These are phyloP conservation scores for Colletotrichum filicis DNA, from an alignment of 2,329 filamentous ascomycete genomes.

Conservation along the genomic window DNA sequence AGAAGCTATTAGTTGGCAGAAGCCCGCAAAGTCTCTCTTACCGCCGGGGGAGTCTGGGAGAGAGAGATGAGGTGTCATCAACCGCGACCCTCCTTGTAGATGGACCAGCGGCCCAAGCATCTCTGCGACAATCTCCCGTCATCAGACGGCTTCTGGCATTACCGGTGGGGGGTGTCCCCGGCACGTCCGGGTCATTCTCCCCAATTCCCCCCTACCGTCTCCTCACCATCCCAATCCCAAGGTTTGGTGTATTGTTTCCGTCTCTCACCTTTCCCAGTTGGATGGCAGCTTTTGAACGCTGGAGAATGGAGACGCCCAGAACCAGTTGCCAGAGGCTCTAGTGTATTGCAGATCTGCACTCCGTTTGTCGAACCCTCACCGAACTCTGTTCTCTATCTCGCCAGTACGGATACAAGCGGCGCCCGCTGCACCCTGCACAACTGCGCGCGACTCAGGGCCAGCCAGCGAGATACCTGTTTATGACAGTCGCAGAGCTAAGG, in stretches of 20 bases:
- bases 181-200: not conserved
- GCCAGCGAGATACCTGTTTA: too few species aligned
- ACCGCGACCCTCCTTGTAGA: not conserved
- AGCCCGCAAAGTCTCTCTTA: not conserved
- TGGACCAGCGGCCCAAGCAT: slow-evolving; percentile 4
- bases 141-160: slow-evolving; percentile 30
- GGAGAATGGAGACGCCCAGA: not conserved
- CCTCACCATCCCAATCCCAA: not conserved
- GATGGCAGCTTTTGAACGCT: not conserved
- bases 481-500: too few species aligned
- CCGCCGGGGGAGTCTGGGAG: not conserved
- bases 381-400: not conserved
- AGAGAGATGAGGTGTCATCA: slow-evolving; percentile 8
- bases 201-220: not conserved
- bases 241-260: not conserved
- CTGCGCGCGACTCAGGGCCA: not conserved
- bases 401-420: not conserved
- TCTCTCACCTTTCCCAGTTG: slow-evolving; percentile 21
- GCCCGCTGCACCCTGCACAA: not conserved
- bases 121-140: slow-evolving; percentile 29
- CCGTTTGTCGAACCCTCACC: not conserved
- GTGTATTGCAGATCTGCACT: slow-evolving; percentile 21
- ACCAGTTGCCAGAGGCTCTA: not conserved
- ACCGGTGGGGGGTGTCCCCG: not conserved
- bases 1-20: not conserved